Base-by-base conservation (phyloP, 441 rosid genomes). In the Metrosideros polymorpha region DNA sequence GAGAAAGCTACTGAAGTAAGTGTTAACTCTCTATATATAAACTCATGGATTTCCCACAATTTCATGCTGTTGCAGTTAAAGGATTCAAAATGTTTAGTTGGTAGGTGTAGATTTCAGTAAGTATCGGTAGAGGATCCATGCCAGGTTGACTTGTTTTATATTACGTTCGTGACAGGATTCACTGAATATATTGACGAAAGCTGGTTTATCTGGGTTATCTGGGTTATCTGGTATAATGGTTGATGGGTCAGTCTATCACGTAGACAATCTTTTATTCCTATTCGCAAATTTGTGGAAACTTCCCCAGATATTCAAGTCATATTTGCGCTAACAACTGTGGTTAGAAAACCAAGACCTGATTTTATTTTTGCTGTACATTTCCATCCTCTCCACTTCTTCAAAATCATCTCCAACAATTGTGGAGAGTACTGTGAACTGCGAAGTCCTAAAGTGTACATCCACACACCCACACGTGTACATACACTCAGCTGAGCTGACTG, bases 1-100 rank as follows among this genome's bases (percentile, higher is more conserved):
- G 88, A 90, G 85, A 88, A 86, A 77, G 91, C 90, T 43, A 85
- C 87, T 61, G 89, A 90, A 82, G 93, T 92, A 87, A 92, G 90
- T 85, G 54, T 15, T 39, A 39, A 82, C 84, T 88, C 47, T 79
- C 87, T 84, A 49, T 45, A 71, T 27, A 66, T 49, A 49, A 32
- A 27, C 84, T 79, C 61, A 82, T 12, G 15, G 51, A 84, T 55
- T n/a, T 42, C 79, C 25, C 59, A 43, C 77, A 71, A 29, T 79
- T 63, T 63, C 25, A 63, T 63, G 42, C 39, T 32, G 43, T 32
- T 63, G 76, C 42, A 63, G 79, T 39, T 39, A 71, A 35, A 35
- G 47, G 9, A 66, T 71, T 35, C n/a, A 35, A 35, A 66, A 19
- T 66, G 47, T 66, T 35, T 35, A 1, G 15, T 12, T 22, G 47